Conservation (phyloP, 345 rosid species). For the Corchorus olitorius region DNA sequence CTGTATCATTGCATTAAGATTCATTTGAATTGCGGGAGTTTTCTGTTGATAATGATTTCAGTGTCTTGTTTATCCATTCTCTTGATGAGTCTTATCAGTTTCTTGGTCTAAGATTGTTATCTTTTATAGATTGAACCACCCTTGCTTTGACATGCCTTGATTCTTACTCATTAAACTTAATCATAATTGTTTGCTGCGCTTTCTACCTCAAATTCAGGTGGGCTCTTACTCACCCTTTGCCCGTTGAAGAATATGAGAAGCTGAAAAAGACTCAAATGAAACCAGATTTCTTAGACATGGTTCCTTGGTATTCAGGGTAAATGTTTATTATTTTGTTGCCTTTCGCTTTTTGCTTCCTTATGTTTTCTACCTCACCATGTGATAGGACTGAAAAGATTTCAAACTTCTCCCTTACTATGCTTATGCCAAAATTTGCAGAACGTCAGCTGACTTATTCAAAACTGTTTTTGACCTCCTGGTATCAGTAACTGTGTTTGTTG, state of each 20-base stretch:
- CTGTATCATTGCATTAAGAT: not conserved
- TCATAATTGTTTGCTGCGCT: slow-evolving; percentile 4
- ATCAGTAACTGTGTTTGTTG: slow-evolving; percentile 96
- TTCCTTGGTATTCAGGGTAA: slow-evolving; percentile 99
- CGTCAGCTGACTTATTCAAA: slow-evolving; percentile 98
- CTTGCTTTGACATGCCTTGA: not conserved
- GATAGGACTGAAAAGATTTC: not conserved
- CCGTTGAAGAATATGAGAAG: slow-evolving; percentile 79
- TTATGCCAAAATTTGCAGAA: slow-evolving; percentile 60
- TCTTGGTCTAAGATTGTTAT: not conserved
- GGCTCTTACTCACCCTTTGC: slow-evolving; percentile 93
- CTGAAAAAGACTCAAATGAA: slow-evolving; percentile 81
- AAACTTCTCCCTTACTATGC: slow-evolving; percentile 26
- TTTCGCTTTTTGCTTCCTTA: not conserved
- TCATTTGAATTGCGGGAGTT: not conserved
- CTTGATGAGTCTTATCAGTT: slow-evolving; percentile 4
- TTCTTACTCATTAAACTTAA: not conserved
- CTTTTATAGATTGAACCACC: slow-evolving; percentile 10
- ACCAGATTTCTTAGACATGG: slow-evolving; percentile 98
- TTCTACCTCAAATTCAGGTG: slow-evolving; percentile 55
- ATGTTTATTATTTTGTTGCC: slow-evolving; percentile 20
- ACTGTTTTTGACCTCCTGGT: slow-evolving; percentile 96
- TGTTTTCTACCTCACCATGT: not conserved
- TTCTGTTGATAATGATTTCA: not conserved
- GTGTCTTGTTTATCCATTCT: not conserved